Evolutionary conservation across 495 filamentous ascomycete species (phyloP).

Genomic region (Astrothelium subdiscretum): DNA sequence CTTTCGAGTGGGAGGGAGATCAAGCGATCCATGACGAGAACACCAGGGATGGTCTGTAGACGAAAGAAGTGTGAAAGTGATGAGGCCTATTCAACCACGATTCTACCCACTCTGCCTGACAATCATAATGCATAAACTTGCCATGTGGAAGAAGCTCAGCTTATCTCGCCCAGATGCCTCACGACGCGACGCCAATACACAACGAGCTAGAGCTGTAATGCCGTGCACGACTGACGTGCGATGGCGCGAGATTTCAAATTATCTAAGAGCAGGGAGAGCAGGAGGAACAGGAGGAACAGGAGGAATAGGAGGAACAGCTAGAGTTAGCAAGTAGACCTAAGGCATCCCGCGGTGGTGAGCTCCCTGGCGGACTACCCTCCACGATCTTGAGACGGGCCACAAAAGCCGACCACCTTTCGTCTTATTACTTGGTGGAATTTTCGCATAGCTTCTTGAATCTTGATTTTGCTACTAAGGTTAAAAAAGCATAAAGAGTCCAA

Average conservation of each 20-base stretch:
- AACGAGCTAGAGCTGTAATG: not conserved
- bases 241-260: not conserved
- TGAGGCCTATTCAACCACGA: not conserved
- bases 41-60: not conserved
- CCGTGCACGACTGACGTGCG: too few species aligned
- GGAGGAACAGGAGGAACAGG: too few species aligned
- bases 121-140: not conserved
- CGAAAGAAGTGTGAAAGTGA: not conserved
- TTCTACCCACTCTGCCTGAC: not conserved
- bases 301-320: too few species aligned
- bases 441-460: too few species aligned
- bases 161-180: not conserved
- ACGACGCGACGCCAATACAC: not conserved
- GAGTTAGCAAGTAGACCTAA: too few species aligned
- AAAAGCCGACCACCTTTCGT: too few species aligned
- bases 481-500: too few species aligned
- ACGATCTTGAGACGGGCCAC: too few species aligned
- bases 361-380: too few species aligned
- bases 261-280: not conserved
- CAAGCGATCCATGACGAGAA: not conserved
- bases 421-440: too few species aligned
- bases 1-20: not conserved
- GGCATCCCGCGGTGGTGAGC: too few species aligned
- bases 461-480: too few species aligned
- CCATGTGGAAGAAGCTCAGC: not conserved